Conservation (phyloP, 2,329 filamentous ascomycete genomes). For the Phialophora expanda region DNA sequence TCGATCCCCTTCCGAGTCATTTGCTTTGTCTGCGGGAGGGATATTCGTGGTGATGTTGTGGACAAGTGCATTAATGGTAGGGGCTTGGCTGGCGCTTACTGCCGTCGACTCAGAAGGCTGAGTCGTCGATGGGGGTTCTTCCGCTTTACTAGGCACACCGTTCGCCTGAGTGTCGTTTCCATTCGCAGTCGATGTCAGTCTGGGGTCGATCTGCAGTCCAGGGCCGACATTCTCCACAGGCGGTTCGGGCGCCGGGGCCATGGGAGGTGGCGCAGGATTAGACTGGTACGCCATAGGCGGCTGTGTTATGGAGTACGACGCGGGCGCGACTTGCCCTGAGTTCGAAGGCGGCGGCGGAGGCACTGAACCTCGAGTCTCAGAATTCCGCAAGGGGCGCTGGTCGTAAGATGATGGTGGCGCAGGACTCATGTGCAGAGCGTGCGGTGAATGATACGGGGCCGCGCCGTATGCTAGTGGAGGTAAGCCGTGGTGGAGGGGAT, state of each 20-base stretch:
- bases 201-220: slow-evolving; percentile 42
- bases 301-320: slow-evolving; percentile 42
- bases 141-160: slow-evolving; percentile 13
- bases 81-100: slow-evolving; percentile 53
- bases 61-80: slow-evolving; percentile 59
- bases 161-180: slow-evolving; percentile 22
- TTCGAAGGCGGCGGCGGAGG: slow-evolving; percentile 46
- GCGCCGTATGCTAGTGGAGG: slow-evolving; percentile 33
- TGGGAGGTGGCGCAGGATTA: slow-evolving; percentile 29
- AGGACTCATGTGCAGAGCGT: slow-evolving; percentile 32
- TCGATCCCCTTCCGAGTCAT: slow-evolving; percentile 47
- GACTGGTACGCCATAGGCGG: slow-evolving; percentile 37
- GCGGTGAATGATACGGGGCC: slow-evolving; percentile 29
- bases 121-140: slow-evolving; percentile 27
- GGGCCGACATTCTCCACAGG: slow-evolving; percentile 18
- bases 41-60: slow-evolving; percentile 48
- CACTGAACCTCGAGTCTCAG: slow-evolving; percentile 44
- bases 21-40: slow-evolving; percentile 60
- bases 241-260: slow-evolving; percentile 41
- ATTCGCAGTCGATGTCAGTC: slow-evolving; percentile 40
- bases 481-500: slow-evolving; percentile 31
- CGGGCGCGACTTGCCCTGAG: slow-evolving; percentile 44
- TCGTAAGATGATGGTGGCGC: slow-evolving; percentile 39
- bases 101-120: slow-evolving; percentile 31
- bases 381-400: slow-evolving; percentile 35